These are phyloP conservation scores for Candida neerlandica DNA, from an alignment of 1,139 yeast genomes.

Conservation along the genomic window DNA sequence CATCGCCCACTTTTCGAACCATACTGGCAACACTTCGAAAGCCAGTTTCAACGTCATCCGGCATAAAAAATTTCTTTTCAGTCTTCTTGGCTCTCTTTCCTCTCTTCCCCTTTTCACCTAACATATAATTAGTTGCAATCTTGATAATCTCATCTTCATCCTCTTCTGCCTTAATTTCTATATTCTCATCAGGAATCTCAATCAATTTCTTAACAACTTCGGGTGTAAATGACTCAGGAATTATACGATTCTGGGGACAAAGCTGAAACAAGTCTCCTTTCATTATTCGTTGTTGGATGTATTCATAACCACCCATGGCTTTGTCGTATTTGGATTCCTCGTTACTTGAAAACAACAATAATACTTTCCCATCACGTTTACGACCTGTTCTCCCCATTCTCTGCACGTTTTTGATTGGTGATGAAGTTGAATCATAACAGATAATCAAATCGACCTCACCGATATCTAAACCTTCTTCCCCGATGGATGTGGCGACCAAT, in stretches of 20 bases:
- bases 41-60: constrained; percentile 74
- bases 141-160: constrained; percentile 74
- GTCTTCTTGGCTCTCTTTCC: constrained; percentile 28
- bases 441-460: constrained; percentile 95
- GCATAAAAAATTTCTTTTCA: constrained; percentile 65
- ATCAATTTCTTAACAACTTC: constrained; percentile 56
- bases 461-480: constrained; percentile 97
- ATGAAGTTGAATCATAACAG: constrained; percentile 89
- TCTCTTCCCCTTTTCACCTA: constrained; percentile 25
- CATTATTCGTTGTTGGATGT: constrained; percentile 68
- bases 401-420: constrained; percentile 92
- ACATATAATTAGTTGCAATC: constrained; percentile 56
- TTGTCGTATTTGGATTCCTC: constrained; percentile 80
- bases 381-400: constrained; percentile 99
- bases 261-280: constrained; percentile 43
- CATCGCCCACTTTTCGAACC: constrained; percentile 35
- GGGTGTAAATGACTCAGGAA: constrained; percentile 63
- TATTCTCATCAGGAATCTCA: constrained; percentile 70
- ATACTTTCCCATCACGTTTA: constrained; percentile 82
- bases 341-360: constrained; percentile 74
- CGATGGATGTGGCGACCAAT: constrained; percentile 93
- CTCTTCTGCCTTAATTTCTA: constrained; percentile 48
- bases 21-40: constrained; percentile 60
- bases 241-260: constrained; percentile 58
- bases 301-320: constrained; percentile 82